phyloP scores from a whole-genome alignment of 2,329 filamentous ascomycete genomes.

The Talaromyces sp. region DNA sequence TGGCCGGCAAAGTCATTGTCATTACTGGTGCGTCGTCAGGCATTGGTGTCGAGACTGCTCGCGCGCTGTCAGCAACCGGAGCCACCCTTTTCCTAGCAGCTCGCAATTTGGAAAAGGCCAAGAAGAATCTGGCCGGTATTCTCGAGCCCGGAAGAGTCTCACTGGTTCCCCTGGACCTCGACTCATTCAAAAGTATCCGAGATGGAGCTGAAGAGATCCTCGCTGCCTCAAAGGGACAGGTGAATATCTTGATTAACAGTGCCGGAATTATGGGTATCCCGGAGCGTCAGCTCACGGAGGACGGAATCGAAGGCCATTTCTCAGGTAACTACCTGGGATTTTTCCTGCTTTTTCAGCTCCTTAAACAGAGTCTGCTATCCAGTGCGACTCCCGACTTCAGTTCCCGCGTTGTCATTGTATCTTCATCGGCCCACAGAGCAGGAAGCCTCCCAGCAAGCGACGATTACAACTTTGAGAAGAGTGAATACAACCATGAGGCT shows the following conservation, averaged over 20 bases:
- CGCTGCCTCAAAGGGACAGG: background rate
- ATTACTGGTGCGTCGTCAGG: slow-evolving; percentile 50
- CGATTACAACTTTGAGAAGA: slow-evolving; percentile 44
- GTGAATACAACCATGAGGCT: slow-evolving; percentile 34
- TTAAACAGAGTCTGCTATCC: slow-evolving; percentile 39
- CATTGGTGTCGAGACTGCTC: slow-evolving; percentile 50
- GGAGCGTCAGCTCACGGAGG: slow-evolving; percentile 39
- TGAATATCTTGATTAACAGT: slow-evolving; percentile 44
- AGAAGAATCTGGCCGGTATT: slow-evolving; percentile 36
- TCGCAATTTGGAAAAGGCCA: slow-evolving; percentile 47
- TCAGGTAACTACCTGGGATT: slow-evolving; percentile 57
- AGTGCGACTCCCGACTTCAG: slow-evolving; percentile 38
- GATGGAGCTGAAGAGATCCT: slow-evolving; percentile 12
- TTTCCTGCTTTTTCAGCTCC: slow-evolving; percentile 57
- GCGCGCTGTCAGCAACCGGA: slow-evolving; percentile 50
- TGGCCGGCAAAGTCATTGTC: slow-evolving; percentile 40
- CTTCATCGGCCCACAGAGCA: slow-evolving; percentile 48
- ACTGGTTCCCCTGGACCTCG: slow-evolving; percentile 36
- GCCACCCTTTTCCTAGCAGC: slow-evolving; percentile 50
- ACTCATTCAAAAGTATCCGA: slow-evolving; percentile 18
- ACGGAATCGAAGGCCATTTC: slow-evolving; percentile 53
- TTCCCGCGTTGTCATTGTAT: slow-evolving; percentile 53
- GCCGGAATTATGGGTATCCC: slow-evolving; percentile 47
- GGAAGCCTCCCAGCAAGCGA: slow-evolving; percentile 33
- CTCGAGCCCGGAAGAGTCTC: slow-evolving; percentile 34